Conservation (phyloP, 2,329 filamentous ascomycete genomes). For the Diaporthe sp. region DNA sequence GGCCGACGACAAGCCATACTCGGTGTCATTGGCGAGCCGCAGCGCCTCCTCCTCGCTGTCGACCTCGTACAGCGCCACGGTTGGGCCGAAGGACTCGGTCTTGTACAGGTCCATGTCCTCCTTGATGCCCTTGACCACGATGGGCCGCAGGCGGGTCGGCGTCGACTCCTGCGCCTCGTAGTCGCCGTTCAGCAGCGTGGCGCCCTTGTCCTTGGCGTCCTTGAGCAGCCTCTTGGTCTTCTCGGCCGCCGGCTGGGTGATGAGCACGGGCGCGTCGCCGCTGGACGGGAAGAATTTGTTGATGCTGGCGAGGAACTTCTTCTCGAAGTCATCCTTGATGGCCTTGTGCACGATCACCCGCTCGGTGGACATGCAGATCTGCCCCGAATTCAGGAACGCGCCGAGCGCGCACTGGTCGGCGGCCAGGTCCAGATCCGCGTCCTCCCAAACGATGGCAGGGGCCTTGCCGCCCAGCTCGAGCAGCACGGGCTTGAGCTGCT, state of each 20-base stretch:
- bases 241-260: slow-evolving; percentile 74
- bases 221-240: slow-evolving; percentile 77
- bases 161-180: slow-evolving; percentile 47
- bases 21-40: slow-evolving; percentile 82
- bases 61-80: slow-evolving; percentile 76
- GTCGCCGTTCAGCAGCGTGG: slow-evolving; percentile 60
- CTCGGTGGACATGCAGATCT: slow-evolving; percentile 91
- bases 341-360: slow-evolving; percentile 72
- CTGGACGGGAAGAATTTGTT: slow-evolving; percentile 64
- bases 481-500: slow-evolving; percentile 82
- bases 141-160: slow-evolving; percentile 63
- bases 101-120: slow-evolving; percentile 81
- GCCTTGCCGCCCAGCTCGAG: slow-evolving; percentile 90
- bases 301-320: slow-evolving; percentile 56
- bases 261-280: slow-evolving; percentile 76
- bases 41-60: slow-evolving; percentile 80
- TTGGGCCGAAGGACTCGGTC: slow-evolving; percentile 84
- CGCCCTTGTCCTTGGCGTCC: slow-evolving; percentile 79
- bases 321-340: slow-evolving; percentile 61
- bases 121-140: slow-evolving; percentile 72
- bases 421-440: slow-evolving; percentile 81
- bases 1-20: slow-evolving; percentile 79
- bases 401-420: slow-evolving; percentile 78
- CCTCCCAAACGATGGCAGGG: slow-evolving; percentile 81
- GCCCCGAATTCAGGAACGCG: slow-evolving; percentile 80